These are phyloP conservation scores for Mycena polygramma DNA, from an alignment of 768 basidiomycete species.

Conservation along the genomic window DNA sequence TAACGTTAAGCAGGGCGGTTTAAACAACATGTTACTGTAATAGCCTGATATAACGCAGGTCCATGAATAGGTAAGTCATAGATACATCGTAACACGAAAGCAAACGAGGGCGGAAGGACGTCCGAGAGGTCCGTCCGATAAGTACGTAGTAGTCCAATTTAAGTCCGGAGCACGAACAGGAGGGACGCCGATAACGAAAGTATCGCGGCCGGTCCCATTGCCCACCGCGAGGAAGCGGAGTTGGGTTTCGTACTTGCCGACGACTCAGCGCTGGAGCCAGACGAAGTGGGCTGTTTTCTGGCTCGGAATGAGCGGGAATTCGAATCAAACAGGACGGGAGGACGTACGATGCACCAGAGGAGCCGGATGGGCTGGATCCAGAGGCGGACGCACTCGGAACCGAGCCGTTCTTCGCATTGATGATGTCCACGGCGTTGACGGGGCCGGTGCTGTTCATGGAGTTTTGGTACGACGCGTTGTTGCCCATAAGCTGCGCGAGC, in stretches of 20 bases:
- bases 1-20: too few relatives aligned
- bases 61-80: too few relatives aligned
- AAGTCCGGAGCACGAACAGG: constrained; percentile 3
- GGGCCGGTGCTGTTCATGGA: constrained; percentile 43
- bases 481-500: constrained; percentile 59
- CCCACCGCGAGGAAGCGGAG: constrained; percentile 3
- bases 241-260: neutral
- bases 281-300: neutral
- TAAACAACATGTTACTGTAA: too few relatives aligned
- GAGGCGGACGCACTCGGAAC: constrained; percentile 5
- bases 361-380: too few relatives aligned
- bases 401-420: constrained; percentile 43
- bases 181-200: neutral
- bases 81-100: too few relatives aligned
- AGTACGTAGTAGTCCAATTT: neutral
- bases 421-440: constrained; percentile 8
- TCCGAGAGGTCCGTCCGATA: too few relatives aligned
- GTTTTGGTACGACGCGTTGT: constrained; percentile 62
- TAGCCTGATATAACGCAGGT: too few relatives aligned
- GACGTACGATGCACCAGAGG: neutral
- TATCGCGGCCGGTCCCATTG: neutral
- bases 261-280: neutral
- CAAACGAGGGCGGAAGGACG: too few relatives aligned
- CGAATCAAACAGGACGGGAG: neutral
- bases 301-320: neutral